Conservation (phyloP, 2,329 filamentous ascomycete species). For the Plectosphaerella sp. region DNA sequence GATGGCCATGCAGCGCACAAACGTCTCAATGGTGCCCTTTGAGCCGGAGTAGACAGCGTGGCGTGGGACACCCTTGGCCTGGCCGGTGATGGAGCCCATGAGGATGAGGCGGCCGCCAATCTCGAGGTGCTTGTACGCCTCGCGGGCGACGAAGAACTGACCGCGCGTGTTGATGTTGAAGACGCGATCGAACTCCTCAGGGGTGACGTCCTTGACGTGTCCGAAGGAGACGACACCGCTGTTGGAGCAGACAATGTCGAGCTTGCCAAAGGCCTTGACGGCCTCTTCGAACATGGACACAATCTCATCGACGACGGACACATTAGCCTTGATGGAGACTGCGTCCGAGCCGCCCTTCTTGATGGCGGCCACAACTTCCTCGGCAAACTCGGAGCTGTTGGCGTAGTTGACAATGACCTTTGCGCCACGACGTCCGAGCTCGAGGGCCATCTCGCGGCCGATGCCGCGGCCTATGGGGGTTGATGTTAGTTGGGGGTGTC, state of each 20-base stretch:
- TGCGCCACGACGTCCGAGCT: conserved; percentile 52
- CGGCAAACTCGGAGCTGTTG: conserved; percentile 51
- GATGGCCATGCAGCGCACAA: conserved; percentile 70
- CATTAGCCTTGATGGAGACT: conserved; percentile 63
- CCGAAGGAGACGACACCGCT: conserved; percentile 65
- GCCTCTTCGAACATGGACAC: conserved; percentile 59
- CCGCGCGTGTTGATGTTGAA: conserved; percentile 65
- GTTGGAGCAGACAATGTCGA: conserved; percentile 69
- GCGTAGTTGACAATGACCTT: conserved; percentile 57
- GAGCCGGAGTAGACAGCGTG: conserved; percentile 71
- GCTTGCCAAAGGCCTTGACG: conserved; percentile 57
- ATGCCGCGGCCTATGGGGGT: conserved; percentile 46
- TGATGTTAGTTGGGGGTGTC: not conserved
- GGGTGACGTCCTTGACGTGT: conserved; percentile 62
- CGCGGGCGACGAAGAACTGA: conserved; percentile 69
- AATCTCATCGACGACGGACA: conserved; percentile 60
- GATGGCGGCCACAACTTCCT: conserved; percentile 48
- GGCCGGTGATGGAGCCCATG: conserved; percentile 66
- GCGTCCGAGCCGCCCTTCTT: conserved; percentile 55
- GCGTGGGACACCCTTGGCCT: conserved; percentile 63
- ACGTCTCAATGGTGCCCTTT: conserved; percentile 74
- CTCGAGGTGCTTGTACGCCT: conserved; percentile 66
- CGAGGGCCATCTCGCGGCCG: conserved; percentile 52
- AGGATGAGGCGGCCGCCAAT: conserved; percentile 66
- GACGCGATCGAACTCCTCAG: conserved; percentile 68